Percentiles rank a stretch among this genome's conserved stretches.
Conservation (phyloP, 73 alveolate genomes). For the Tetrahymena elliotti region DNA sequence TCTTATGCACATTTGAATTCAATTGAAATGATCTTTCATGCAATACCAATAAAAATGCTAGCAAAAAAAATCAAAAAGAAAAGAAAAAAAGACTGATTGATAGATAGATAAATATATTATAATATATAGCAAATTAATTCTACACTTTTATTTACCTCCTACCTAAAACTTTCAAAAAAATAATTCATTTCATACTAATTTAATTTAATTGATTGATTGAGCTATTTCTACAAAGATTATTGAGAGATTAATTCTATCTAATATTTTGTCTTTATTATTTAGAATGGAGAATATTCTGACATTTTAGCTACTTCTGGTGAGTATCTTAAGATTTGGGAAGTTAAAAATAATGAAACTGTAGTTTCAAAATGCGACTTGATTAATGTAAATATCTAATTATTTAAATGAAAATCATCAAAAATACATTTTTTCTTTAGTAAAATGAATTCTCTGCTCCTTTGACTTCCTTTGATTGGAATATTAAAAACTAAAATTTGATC, state of each 20-base stretch:
- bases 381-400: conserved; percentile 4
- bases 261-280: too few species aligned
- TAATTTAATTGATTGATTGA: too few species aligned
- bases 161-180: too few species aligned
- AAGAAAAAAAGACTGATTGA: not conserved
- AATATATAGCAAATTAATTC: not conserved
- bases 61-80: not conserved
- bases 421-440: too few species aligned
- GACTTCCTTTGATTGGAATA: conserved; percentile 98
- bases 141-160: not conserved
- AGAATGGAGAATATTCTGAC: conserved; percentile 49
- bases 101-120: not conserved
- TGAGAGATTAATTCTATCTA: too few species aligned
- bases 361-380: conserved; percentile 40
- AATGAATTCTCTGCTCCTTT: conserved; percentile 81
- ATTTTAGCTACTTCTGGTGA: conserved; percentile 73
- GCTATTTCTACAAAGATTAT: too few species aligned
- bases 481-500: conserved; percentile 70
- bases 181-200: too few species aligned
- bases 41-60: too few species aligned
- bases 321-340: conserved; percentile 62
- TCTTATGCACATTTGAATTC: not conserved
- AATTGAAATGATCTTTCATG: too few species aligned
- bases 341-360: conserved; percentile 42
- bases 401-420: not conserved